Evolutionary conservation across 768 basidiomycete species (phyloP).

Genomic region (Paxillus ammoniavirescens): DNA sequence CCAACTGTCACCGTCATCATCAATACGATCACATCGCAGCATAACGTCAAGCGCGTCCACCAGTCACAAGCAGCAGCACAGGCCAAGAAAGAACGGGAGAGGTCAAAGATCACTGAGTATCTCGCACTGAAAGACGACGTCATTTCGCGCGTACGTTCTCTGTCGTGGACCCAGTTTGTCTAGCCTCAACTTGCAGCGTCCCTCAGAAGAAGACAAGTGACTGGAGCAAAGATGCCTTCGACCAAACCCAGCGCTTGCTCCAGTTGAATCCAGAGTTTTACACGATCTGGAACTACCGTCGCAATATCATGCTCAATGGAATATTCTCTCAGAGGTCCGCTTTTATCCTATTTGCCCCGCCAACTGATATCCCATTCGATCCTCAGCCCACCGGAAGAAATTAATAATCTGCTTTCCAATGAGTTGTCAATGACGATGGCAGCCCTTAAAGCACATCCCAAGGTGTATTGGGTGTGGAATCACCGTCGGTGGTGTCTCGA

Average conservation of each 20-base stretch:
- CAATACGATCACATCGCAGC: constrained; percentile 40
- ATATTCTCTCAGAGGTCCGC: constrained; percentile 66
- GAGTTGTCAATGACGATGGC: constrained; percentile 82
- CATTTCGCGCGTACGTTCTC: constrained; percentile 54
- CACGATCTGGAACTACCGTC: constrained; percentile 93
- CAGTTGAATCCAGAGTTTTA: constrained; percentile 93
- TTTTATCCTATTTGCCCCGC: neutral
- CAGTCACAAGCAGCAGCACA: constrained; percentile 61
- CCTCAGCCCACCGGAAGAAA: constrained; percentile 55
- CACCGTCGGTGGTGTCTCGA: constrained; percentile 95
- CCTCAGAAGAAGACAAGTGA: constrained; percentile 67
- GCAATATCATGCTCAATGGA: constrained; percentile 71
- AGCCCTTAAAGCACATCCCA: constrained; percentile 82
- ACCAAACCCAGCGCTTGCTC: constrained; percentile 74
- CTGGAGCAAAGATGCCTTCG: constrained; percentile 71
- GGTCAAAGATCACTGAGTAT: constrained; percentile 75
- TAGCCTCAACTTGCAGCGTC: constrained; percentile 7
- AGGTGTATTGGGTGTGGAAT: constrained; percentile 99
- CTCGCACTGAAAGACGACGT: constrained; percentile 62
- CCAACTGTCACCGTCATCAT: neutral
- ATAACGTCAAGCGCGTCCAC: constrained; percentile 63
- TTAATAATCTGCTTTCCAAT: constrained; percentile 60
- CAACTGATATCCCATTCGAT: constrained; percentile 9
- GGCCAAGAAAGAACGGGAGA: constrained; percentile 68
- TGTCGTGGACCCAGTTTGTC: neutral